Evolutionary conservation across 1,284 basidiomycete genomes (phyloP).

Genomic region (Ceratobasidium sp.): DNA sequence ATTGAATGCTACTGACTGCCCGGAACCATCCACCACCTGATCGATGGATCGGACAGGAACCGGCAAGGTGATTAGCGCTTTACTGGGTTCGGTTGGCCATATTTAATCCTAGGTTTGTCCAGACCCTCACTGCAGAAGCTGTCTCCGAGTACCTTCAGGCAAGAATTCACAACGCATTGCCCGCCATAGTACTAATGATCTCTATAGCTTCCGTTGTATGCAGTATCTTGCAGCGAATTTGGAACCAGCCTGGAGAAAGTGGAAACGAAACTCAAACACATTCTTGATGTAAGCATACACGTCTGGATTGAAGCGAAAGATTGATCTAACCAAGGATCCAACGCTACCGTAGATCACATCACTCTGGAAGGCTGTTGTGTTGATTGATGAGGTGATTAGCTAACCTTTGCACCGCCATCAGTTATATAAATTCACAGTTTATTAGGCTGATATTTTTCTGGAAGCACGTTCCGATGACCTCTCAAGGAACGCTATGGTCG

Average conservation of each 20-base stretch:
- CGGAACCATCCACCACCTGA: background rate
- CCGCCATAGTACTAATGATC: background rate
- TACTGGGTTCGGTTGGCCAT: background rate
- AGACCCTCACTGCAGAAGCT: conserved; percentile 26
- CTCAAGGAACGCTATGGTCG: conserved; percentile 6
- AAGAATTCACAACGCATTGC: background rate
- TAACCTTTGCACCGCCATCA: background rate
- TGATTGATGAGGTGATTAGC: conserved; percentile 9
- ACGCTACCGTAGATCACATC: conserved; percentile 1
- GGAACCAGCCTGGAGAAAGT: background rate
- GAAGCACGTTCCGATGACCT: conserved; percentile 7
- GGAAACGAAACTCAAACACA: conserved; percentile 6
- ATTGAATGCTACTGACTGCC: no score
- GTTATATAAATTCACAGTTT: background rate
- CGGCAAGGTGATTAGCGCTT: background rate
- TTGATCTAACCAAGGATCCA: no score
- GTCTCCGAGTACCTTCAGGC: conserved; percentile 10
- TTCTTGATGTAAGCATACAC: background rate
- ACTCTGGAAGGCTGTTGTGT: conserved; percentile 18
- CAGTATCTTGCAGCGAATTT: conserved; percentile 17
- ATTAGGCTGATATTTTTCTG: conserved; percentile 22
- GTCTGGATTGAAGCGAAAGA: no score
- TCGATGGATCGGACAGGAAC: background rate
- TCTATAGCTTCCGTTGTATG: conserved; percentile 16
- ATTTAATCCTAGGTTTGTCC: background rate